Base-by-base conservation (phyloP, 108 stramenopile genomes). In the Craspedostauros australis region DNA sequence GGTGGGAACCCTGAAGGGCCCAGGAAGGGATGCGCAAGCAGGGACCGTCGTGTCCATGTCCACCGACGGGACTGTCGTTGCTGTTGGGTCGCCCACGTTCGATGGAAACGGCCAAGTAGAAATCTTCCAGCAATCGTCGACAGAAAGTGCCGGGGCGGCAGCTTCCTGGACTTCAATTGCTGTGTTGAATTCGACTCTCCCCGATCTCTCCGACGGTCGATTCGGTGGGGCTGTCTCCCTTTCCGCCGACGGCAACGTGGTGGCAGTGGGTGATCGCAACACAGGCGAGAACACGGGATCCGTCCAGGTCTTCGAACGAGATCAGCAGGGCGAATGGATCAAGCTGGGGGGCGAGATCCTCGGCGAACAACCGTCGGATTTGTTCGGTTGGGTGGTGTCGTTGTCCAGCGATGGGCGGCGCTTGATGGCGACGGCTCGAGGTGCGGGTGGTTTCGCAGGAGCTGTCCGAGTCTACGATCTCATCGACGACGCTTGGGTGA, bases 211-310 rank as follows among this genome's bases (percentile, higher is more conserved):
- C 21, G 25, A 28, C 31, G 20, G 4, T 12, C 3, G 5, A 4
- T 75, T 75, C 46, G 78, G 78, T 20, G 40, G 39, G 29, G 52
- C 73, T 18, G 33, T 79, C 37, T 55, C 54, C 24, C 42, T 79
- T 21, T 59, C 64, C 6, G 41, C 43, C 4, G 62, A 79, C 26
- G 78, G 78, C 8, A 54, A 1, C 2, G 42, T 64, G 14, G 11
- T 79, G 32, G 78, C 63, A 5, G 57, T 72, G 9, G 73, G 66
- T 5, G 70, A 64, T 41, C 40, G 57, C 16, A 23, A 46, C 1
- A 31, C 23, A 14, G 5, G 4, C 8, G 15, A 22, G 7, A 37
- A 68, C 24, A 56, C 23, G 26, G 73, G 73, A 11, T 19, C 46
- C 11, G 54, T 75, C 23, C 51, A 40, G 4, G 46, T 65, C 11